A percentile compares a stretch with the other conserved stretches of the same genome.
Evolutionary conservation across 1,284 basidiomycete genomes (phyloP).

Genomic region (Ceratobasidium sp.): DNA sequence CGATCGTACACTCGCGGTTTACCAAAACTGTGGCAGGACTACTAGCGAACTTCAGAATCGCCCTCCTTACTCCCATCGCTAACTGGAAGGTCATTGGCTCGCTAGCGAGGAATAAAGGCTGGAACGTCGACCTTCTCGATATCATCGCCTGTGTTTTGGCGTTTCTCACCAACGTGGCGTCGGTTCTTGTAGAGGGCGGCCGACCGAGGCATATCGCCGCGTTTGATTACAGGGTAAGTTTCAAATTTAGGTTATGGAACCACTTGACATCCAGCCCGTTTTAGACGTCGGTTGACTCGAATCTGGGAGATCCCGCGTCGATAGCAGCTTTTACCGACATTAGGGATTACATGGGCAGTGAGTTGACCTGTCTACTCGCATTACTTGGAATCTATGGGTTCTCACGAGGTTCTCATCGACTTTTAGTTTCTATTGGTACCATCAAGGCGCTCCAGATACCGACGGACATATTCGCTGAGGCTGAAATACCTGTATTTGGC

Average conservation of each 20-base stretch:
- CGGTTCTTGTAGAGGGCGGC: slow-evolving; percentile 1
- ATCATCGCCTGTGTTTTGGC: neutral
- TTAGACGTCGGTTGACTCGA: neutral
- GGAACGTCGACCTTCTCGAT: slow-evolving; percentile 1
- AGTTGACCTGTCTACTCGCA: neutral
- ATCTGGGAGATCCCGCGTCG: neutral
- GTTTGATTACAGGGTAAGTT: slow-evolving; percentile 7
- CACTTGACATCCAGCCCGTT: neutral
- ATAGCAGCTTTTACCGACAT: slow-evolving; percentile 1
- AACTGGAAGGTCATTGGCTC: slow-evolving; percentile 11
- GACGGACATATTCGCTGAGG: slow-evolving; percentile 13
- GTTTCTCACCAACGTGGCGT: slow-evolving; percentile 13
- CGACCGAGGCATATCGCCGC: neutral
- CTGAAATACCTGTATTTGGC: slow-evolving; percentile 14
- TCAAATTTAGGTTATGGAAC: neutral
- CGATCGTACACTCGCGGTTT: neutral
- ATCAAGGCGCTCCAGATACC: slow-evolving; percentile 17
- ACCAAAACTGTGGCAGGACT: neutral
- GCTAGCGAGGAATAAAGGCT: neutral
- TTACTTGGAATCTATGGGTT: neutral
- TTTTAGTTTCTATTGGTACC: neutral
- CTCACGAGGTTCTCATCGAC: neutral
- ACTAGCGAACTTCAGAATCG: neutral
- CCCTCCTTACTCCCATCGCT: slow-evolving; percentile 5
- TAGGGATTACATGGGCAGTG: slow-evolving; percentile 15